Evolutionary conservation across 257 asterid genomes (phyloP).

Genomic region (Solanum sejunctum): DNA sequence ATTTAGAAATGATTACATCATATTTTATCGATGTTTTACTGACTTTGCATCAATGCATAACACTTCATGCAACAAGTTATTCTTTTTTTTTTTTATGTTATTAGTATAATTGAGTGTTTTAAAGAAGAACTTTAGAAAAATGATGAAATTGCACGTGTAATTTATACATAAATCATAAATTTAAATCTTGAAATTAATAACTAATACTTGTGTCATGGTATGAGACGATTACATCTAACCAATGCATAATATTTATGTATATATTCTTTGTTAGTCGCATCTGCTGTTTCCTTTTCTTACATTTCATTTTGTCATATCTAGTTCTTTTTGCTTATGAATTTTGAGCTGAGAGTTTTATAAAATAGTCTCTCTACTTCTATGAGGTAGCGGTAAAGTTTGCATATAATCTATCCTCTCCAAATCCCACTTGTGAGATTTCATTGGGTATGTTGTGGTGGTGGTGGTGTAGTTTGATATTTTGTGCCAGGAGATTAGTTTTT

Average conservation of each 20-base stretch:
- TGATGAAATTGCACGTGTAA: neutral
- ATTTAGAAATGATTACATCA: neutral
- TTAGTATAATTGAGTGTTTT: neutral
- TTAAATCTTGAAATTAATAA: neutral
- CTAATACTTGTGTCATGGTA: neutral
- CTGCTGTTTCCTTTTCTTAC: too few relatives aligned
- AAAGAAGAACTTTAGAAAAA: neutral
- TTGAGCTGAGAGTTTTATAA: too few relatives aligned
- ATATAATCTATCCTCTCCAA: too few relatives aligned
- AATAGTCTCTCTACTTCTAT: too few relatives aligned
- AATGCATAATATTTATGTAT: too few relatives aligned
- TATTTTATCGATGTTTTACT: neutral
- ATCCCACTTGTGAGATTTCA: too few relatives aligned
- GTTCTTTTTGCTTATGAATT: too few relatives aligned
- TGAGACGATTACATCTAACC: neutral
- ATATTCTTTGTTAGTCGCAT: too few relatives aligned
- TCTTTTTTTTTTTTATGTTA: neutral
- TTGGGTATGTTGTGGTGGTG: too few relatives aligned
- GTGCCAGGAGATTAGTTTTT: neutral
- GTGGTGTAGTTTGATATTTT: neutral
- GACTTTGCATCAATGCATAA: neutral
- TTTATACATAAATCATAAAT: neutral
- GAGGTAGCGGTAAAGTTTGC: too few relatives aligned
- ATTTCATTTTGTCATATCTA: too few relatives aligned
- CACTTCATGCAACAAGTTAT: neutral